Evolutionary conservation across 495 filamentous ascomycete genomes (phyloP).

Genomic region (Copromyces sp.): DNA sequence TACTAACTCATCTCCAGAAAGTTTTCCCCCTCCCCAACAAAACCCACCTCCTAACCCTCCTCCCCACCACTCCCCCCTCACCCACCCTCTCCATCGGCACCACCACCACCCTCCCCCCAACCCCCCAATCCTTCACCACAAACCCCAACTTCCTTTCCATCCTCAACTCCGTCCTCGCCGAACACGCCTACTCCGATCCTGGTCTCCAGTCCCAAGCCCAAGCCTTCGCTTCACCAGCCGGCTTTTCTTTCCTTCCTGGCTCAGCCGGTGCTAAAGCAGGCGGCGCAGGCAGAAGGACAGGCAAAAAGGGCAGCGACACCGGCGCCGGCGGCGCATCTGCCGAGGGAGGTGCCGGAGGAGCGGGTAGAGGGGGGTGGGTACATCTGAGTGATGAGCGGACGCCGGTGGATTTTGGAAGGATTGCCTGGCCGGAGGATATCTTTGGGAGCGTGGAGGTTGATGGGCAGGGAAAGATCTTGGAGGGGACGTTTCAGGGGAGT

Average conservation of each 20-base stretch:
- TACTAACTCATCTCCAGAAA: conserved; percentile 45
- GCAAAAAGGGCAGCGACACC: conserved; percentile 11
- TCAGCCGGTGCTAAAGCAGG: conserved; percentile 6
- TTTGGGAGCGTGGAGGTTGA: conserved; percentile 87
- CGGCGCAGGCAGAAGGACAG: background rate
- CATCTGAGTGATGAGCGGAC: conserved; percentile 78
- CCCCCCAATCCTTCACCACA: conserved; percentile 61
- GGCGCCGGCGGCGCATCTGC: conserved; percentile 68
- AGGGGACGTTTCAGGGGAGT: conserved; percentile 51
- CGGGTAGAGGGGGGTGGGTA: conserved; percentile 74
- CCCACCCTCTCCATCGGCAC: conserved; percentile 63
- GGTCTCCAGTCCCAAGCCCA: conserved; percentile 63
- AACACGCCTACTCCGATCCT: conserved; percentile 64
- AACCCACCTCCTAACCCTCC: conserved; percentile 57
- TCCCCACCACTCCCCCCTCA: conserved; percentile 63
- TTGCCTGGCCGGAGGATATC: conserved; percentile 88
- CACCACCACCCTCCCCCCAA: conserved; percentile 62
- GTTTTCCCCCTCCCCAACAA: conserved; percentile 46
- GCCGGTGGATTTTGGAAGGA: conserved; percentile 82
- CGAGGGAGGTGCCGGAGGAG: conserved; percentile 77
- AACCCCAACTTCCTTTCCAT: conserved; percentile 69
- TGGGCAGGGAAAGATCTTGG: conserved; percentile 55
- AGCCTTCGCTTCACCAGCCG: conserved; percentile 68
- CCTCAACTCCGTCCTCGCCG: conserved; percentile 59
- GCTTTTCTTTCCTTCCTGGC: conserved; percentile 38